Percentiles rank a stretch among this genome's conserved stretches.
These are phyloP conservation scores for Mucor saturninus DNA, from an alignment of 371 early-diverging fungal species.

Conservation along the genomic window DNA sequence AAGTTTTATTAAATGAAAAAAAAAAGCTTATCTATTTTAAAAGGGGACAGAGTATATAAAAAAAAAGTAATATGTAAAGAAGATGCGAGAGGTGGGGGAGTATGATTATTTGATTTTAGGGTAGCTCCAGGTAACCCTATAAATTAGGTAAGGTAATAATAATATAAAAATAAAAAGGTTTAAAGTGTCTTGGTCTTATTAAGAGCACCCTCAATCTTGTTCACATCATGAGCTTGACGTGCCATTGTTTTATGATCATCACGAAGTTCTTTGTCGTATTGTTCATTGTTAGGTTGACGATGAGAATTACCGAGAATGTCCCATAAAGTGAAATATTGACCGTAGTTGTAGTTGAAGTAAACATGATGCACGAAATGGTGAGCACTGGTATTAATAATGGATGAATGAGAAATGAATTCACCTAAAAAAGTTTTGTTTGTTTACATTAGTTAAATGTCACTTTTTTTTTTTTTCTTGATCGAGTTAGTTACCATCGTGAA, in stretches of 20 bases:
- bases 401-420: conserved; percentile 63
- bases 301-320: conserved; percentile 78
- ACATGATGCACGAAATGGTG: conserved; percentile 96
- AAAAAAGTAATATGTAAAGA: not conserved
- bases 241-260: conserved; percentile 68
- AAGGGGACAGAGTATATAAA: not conserved
- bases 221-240: conserved; percentile 73
- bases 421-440: conserved; percentile 34
- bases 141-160: not conserved
- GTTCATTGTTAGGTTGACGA: conserved; percentile 72
- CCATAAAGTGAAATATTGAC: conserved; percentile 94
- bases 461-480: not conserved
- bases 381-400: conserved; percentile 83
- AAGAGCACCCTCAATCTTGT: conserved; percentile 50
- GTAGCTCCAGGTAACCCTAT: conserved; percentile 10
- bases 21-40: not conserved
- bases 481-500: conserved; percentile 85
- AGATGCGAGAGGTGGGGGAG: too few species aligned
- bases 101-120: not conserved
- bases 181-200: conserved; percentile 11
- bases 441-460: conserved; percentile 1
- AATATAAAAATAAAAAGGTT: not conserved
- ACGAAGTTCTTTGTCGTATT: conserved; percentile 64
- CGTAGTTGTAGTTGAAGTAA: conserved; percentile 98
- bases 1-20: not conserved